Evolutionary conservation across 2,329 filamentous ascomycete genomes (phyloP).

Genomic region (Purpureocillium lavendulum): DNA sequence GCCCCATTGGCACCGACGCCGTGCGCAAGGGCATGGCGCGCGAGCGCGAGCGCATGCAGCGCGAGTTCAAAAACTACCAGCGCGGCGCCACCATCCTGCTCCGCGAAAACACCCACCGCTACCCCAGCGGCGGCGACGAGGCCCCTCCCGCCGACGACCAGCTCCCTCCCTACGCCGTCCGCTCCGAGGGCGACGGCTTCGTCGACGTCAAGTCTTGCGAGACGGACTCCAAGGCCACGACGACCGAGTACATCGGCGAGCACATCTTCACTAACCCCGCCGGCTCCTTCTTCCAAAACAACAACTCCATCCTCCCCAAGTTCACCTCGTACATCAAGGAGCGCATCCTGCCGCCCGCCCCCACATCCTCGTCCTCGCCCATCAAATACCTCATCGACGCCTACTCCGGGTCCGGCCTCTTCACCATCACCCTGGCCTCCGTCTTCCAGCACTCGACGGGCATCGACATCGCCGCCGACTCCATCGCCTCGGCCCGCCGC

Average conservation of each 20-base stretch:
- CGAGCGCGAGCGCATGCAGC: slow-evolving; percentile 68
- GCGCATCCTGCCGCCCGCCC: slow-evolving; percentile 61
- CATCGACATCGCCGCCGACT: slow-evolving; percentile 78
- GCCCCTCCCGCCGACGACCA: slow-evolving; percentile 16
- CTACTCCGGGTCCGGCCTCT: slow-evolving; percentile 94
- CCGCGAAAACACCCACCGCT: slow-evolving; percentile 72
- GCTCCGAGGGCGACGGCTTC: slow-evolving; percentile 45
- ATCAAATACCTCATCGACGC: slow-evolving; percentile 92
- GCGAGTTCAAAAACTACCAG: slow-evolving; percentile 63
- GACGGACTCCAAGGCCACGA: slow-evolving; percentile 73
- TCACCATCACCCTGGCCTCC: slow-evolving; percentile 85
- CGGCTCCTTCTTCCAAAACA: slow-evolving; percentile 97
- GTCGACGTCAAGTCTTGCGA: slow-evolving; percentile 81
- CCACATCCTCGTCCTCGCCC: slow-evolving; percentile 28
- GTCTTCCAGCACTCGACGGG: slow-evolving; percentile 79
- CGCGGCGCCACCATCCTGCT: slow-evolving; percentile 83
- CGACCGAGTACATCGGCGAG: slow-evolving; percentile 80
- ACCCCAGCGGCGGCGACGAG: slow-evolving; percentile 36
- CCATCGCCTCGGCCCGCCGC: slow-evolving; percentile 67
- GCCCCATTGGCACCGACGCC: slow-evolving; percentile 84
- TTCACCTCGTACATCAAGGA: slow-evolving; percentile 85
- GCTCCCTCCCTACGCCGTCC: slow-evolving; percentile 24
- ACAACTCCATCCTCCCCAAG: slow-evolving; percentile 86
- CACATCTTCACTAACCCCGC: slow-evolving; percentile 87
- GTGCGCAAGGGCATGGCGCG: slow-evolving; percentile 70